Evolutionary conservation across 169 alveolate genomes (phyloP), one percentile per base, ranked within the genome.

Genomic region (Plasmodium ovale): DNA sequence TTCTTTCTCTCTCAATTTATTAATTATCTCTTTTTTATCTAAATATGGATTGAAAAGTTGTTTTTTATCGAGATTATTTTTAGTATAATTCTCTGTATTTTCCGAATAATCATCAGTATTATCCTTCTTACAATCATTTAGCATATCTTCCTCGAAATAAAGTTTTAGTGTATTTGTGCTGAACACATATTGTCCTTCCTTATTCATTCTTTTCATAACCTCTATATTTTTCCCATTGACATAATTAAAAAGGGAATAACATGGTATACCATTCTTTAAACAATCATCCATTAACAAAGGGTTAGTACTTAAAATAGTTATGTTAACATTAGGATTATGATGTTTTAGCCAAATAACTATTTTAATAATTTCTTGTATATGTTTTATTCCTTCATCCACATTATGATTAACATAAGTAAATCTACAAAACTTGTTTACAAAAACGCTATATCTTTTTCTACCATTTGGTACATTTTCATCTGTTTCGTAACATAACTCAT

Each of bases 1-100:
- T 72, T 92, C 64, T 14, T 98, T 98, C 68, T 93, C 92, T 60
- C 97, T 96, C 31, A 97, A 93, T 49, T 97, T 95, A 29, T 87
- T 84, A 9, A 88, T 88, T 88, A 95, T 91, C 67, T 94, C 95
- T 21, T 87, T 90, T 54, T 84, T 89, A 21, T 92, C 51, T 19
- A 95, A 79, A 85, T 95, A 95, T 16, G 93, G 95, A 12, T 93
- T 87, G 72, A 87, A 95, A 10, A 91, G 12, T 35, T 39, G 72
- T 51, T 79, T 69, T 27, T 56, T 91, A 84, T 91, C 91, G 51
- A 70, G 92, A 72, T 89, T 56, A 88, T 88, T 87, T 72, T 95
- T 25, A 85, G 47, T 44, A 44, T 64, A 25, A 29, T 64, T 35
- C 5, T 16, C 27, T 35, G 29, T 31, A 58, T 37, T 64, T 27